Percentiles rank a stretch among this genome's conserved stretches.
phyloP scores from a whole-genome alignment of 164 flowering plant species.

The Dillenia turbinata region DNA sequence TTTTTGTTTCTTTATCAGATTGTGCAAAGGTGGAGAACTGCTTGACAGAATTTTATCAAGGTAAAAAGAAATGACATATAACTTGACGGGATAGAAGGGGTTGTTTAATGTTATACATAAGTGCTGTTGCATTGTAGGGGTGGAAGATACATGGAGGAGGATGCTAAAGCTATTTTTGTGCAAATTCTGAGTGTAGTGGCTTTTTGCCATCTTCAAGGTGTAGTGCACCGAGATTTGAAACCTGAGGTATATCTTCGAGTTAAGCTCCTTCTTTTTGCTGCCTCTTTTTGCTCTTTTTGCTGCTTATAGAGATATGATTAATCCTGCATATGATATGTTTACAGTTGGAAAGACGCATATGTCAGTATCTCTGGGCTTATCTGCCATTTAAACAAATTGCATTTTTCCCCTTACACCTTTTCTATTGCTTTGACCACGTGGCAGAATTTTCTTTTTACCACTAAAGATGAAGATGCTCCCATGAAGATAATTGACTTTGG shows the following conservation, averaged over 20 bases:
- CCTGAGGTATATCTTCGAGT: slow-evolving; percentile 58
- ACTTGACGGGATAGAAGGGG: too few relatives aligned
- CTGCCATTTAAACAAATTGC: too few relatives aligned
- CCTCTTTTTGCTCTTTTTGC: background rate
- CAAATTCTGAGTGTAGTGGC: slow-evolving; percentile 71
- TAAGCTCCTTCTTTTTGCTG: background rate
- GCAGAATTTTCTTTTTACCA: slow-evolving; percentile 70
- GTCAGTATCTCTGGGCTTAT: too few relatives aligned
- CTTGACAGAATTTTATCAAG: slow-evolving; percentile 64
- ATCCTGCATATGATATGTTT: too few relatives aligned
- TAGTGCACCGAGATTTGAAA: slow-evolving; percentile 87
- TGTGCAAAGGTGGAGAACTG: slow-evolving; percentile 50
- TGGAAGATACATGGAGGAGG: slow-evolving; percentile 80
- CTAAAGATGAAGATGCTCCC: slow-evolving; percentile 50
- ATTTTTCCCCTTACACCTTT: background rate
- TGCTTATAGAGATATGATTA: too few relatives aligned
- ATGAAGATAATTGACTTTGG: slow-evolving; percentile 79
- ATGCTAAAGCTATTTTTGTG: slow-evolving; percentile 63
- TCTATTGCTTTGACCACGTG: slow-evolving; percentile 1
- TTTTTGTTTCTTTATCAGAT: slow-evolving; percentile 6
- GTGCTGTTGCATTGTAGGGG: slow-evolving; percentile 43
- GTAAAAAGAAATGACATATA: slow-evolving; percentile 17
- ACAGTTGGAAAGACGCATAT: too few relatives aligned
- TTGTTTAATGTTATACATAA: background rate
- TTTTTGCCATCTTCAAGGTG: slow-evolving; percentile 89